Base-by-base conservation (phyloP, 768 basidiomycete species). In the Zangia roseola region DNA sequence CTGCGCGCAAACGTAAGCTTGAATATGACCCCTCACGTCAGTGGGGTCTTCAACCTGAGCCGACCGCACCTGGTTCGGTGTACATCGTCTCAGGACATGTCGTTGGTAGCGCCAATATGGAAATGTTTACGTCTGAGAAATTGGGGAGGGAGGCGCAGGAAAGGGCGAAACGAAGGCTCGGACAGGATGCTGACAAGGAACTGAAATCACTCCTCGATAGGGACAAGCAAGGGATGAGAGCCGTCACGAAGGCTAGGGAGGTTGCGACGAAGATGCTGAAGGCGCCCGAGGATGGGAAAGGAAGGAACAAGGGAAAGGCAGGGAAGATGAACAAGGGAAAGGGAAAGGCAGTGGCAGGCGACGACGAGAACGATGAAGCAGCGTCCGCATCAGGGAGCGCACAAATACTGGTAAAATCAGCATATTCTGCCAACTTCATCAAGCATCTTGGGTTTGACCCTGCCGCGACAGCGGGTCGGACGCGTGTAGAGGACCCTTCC, bases 71-170 rank as follows among this genome's bases (percentile, higher is more conserved):
- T 5, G 67, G 68, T 14, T 70, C 84, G 45, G 91, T 91, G 7
- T 97, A 95, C 59, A 75, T 95, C 37, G 75, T 94, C 19, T 83
- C 84, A 0, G 91, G 92, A 3, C 88, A 91, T 49, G 73, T 91
- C 45, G 76, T 93, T 10, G 75, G 78, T 26, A 80, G 77, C 17
- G 63, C 70, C 2, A 62, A 60, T 25, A 67, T 54, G 3, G 61
- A 63, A 17, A 57, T 87, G 56, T 84, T 79, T 53, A 61, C 83
- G 4, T 63, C 75, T 1, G 94, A 95, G 68, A 82, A 73, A 49
- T 73, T 94, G 33, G 92, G 92, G 1, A 75, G 93, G 16, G 86
- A 86, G 45, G 85, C 86, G 2, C 88, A 92, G 58, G 87, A 86
- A 17, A 86, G 77, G 59, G 82, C 86, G 6, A 82, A 82, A 54